phyloP scores from a whole-genome alignment of 1,284 basidiomycete genomes.

The Ustilago hordei region DNA sequence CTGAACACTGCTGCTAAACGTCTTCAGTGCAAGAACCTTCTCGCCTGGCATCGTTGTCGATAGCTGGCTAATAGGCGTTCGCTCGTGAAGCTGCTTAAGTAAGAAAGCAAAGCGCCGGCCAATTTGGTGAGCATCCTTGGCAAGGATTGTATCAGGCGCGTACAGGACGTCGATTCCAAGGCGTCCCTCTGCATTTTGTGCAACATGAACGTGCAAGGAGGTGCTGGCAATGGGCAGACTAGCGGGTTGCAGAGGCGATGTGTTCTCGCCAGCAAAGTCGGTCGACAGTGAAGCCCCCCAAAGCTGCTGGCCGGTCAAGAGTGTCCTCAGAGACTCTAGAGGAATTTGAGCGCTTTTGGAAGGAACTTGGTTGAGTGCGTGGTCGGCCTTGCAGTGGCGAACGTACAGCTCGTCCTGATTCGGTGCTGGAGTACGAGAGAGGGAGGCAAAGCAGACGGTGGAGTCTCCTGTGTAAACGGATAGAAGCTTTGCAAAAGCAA shows the following conservation, averaged over 20 bases:
- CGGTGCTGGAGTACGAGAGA: not conserved
- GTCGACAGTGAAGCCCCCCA: not conserved
- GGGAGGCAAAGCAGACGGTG: not conserved
- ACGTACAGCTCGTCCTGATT: not conserved
- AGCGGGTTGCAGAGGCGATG: not conserved
- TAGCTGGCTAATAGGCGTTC: not conserved
- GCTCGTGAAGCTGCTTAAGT: not conserved
- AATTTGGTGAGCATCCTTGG: not conserved
- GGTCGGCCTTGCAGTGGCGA: not conserved
- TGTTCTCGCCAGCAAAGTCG: not conserved
- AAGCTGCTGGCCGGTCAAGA: not conserved
- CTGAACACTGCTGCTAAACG: not conserved
- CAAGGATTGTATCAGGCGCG: not conserved
- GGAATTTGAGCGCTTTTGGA: not conserved
- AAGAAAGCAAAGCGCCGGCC: not conserved
- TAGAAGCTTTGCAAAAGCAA: not conserved
- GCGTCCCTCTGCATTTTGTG: not conserved
- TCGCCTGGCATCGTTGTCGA: not conserved
- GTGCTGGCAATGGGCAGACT: not conserved
- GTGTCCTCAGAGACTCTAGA: not conserved
- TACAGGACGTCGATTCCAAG: not conserved
- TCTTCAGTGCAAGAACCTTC: not conserved
- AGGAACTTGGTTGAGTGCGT: not conserved
- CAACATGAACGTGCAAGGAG: not conserved
- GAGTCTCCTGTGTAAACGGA: not conserved